Evolutionary conservation across 352 stramenopile species (phyloP), one percentile per base, ranked within the genome.

Genomic region (Phytopythium litorale): DNA sequence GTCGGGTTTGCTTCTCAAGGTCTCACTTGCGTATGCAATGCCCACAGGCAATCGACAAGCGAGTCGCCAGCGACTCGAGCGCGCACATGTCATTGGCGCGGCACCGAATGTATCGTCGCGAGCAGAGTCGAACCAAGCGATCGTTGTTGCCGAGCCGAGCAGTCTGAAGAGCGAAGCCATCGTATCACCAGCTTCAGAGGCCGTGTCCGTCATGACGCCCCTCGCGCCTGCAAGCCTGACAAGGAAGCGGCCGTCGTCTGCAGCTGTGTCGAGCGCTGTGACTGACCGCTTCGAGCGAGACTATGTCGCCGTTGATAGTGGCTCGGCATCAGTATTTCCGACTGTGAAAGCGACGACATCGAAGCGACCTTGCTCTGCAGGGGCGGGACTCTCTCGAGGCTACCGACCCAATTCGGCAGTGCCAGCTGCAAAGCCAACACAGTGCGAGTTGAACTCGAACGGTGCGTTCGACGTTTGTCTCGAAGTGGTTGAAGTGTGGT

Each of bases 1-100:
- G 15, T 49, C 33, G n/a, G 12, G 8, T 21, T 33, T 32, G 23
- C 5, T 33, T 52, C 12, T 33, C 25, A 55, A 23, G 11, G 30
- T 33, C 30, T 42, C 7, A 43, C 30, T 18, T 16, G 7, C 30
- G n/a, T n/a, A 19, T 51, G 4, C 2, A 15, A 42, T 18, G 13
- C 4, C 16, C 57, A 13, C 46, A 77, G 67, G 58, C 18, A 71
- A 32, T 64, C 69, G 62, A 19, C 65, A 71, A 60, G 71, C 72
- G n/a, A 81, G 68, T 64, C 70, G 71, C 7, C 68, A 79, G 33
- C 63, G 68, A 16, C 76, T 78, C 62, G 65, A 81, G 21, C 68
- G 72, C 19, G 56, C 76, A 3, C 70, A 84, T 19, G 13, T 52
- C 11, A 33, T 52, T 15, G 21, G 46, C 13, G 23, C 23, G 23